Conservation (phyloP, 2,329 filamentous ascomycete genomes). For the Clonostachys chloroleuca region DNA sequence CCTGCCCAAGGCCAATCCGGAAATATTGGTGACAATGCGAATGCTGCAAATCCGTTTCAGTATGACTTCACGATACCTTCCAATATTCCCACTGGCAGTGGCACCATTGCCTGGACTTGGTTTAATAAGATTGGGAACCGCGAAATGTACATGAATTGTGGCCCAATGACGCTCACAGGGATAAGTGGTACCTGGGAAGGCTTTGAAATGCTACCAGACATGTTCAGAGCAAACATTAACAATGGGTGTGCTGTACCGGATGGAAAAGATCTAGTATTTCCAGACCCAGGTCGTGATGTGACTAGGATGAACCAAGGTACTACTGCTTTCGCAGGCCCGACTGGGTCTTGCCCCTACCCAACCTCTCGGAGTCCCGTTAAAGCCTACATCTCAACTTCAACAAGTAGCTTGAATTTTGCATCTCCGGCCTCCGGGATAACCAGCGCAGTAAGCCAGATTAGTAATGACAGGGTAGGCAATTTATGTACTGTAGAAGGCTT, state of each 20-base stretch:
- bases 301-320: slow-evolving; percentile 38
- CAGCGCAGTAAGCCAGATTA: slow-evolving; percentile 8
- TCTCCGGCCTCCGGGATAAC: slow-evolving; percentile 3
- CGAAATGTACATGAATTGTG: slow-evolving; percentile 98
- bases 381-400: slow-evolving; percentile 5
- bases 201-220: slow-evolving; percentile 60
- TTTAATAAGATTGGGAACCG: slow-evolving; percentile 89
- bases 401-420: slow-evolving; percentile 9
- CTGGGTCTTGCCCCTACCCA: slow-evolving; percentile 16
- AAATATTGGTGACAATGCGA: slow-evolving; percentile 49
- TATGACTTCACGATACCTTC: slow-evolving; percentile 71
- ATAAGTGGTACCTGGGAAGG: slow-evolving; percentile 41
- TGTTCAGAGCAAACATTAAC: slow-evolving; percentile 65
- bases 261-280: slow-evolving; percentile 52
- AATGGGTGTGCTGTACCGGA: slow-evolving; percentile 49
- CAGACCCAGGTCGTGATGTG: slow-evolving; percentile 53
- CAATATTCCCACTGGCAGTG: slow-evolving; percentile 69
- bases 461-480: slow-evolving; percentile 30
- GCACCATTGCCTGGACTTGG: slow-evolving; percentile 89
- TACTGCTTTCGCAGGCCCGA: slow-evolving; percentile 21
- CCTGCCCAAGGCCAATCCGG: slow-evolving; percentile 54
- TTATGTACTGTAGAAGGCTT: slow-evolving; percentile 41
- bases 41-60: slow-evolving; percentile 38
- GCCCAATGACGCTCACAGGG: slow-evolving; percentile 63
- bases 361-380: slow-evolving; percentile 3